Conservation (phyloP, 306 rosid species). For the Quillaja saponaria region DNA sequence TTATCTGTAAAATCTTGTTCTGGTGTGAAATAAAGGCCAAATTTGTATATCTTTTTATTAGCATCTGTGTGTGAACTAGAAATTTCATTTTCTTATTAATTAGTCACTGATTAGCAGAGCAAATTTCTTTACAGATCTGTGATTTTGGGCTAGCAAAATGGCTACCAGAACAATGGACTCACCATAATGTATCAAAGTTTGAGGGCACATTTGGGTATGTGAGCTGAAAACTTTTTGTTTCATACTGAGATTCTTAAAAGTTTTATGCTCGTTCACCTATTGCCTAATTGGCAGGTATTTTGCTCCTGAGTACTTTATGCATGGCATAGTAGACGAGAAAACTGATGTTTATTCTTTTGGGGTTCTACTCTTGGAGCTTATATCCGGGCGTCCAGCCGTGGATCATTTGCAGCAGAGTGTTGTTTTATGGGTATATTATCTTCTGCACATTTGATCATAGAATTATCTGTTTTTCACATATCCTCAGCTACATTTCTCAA, state of each 20-base stretch:
- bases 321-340: constrained; percentile 76
- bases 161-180: constrained; percentile 72
- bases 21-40: constrained; percentile 1
- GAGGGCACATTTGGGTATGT: constrained; percentile 91
- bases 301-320: constrained; percentile 86
- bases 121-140: constrained; percentile 61
- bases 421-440: constrained; percentile 61
- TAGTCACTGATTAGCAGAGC: constrained; percentile 18
- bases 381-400: constrained; percentile 76
- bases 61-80: neutral
- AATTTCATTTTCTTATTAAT: constrained; percentile 4
- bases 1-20: neutral
- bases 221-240: neutral
- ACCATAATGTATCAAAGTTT: constrained; percentile 58
- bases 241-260: neutral
- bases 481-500: neutral
- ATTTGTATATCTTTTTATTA: neutral
- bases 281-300: constrained; percentile 60
- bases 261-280: constrained; percentile 2
- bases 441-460: constrained; percentile 6
- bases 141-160: constrained; percentile 95
- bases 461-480: neutral
- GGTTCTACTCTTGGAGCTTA: constrained; percentile 73
- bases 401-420: constrained; percentile 61
- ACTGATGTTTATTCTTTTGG: constrained; percentile 83